phyloP scores from a whole-genome alignment of 164 flowering plant genomes.

The Saururus chinensis region DNA sequence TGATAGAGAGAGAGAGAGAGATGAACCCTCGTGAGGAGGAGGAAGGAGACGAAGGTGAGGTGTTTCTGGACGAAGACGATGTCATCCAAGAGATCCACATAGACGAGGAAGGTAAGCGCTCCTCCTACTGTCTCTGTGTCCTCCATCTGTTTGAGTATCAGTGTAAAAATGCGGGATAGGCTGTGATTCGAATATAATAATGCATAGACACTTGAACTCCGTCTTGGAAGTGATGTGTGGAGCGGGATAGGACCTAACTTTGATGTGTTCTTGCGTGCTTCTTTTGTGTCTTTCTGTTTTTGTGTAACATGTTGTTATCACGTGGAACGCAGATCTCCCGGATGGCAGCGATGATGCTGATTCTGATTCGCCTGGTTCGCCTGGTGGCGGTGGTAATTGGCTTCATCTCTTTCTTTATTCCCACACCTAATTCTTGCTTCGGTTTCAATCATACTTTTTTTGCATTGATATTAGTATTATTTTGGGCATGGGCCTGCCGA shows the following conservation, averaged over 20 bases:
- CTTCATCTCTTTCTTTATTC: background rate
- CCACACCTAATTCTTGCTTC: background rate
- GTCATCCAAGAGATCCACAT: constrained; percentile 44
- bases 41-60: constrained; percentile 41
- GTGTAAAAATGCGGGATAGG: no score
- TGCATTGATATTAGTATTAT: no score
- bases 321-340: constrained; percentile 48
- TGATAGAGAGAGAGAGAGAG: no score
- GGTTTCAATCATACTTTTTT: no score
- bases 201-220: no score
- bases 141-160: no score
- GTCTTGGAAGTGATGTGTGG: no score
- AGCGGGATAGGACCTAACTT: no score
- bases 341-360: constrained; percentile 47
- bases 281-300: background rate
- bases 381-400: background rate
- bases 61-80: constrained; percentile 58
- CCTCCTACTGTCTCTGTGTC: constrained; percentile 1
- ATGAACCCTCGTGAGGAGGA: constrained; percentile 10
- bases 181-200: no score
- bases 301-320: background rate
- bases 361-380: constrained; percentile 10
- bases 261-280: no score
- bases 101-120: constrained; percentile 58
- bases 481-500: no score